These are phyloP conservation scores for Neurospora sp. DNA, from an alignment of 495 filamentous ascomycete genomes.

Conservation along the genomic window DNA sequence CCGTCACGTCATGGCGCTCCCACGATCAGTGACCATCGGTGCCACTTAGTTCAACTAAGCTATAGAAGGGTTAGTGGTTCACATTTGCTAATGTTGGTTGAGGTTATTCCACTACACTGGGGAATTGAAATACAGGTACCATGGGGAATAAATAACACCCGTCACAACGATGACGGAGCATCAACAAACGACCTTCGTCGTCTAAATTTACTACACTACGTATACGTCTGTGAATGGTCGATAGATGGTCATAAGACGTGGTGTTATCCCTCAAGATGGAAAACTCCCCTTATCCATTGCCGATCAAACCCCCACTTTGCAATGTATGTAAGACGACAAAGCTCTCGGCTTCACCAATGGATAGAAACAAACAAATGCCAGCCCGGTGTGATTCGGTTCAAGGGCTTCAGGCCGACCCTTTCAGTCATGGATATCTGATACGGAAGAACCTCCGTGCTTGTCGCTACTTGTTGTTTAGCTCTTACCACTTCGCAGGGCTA, in stretches of 20 bases:
- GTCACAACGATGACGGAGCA: too few relatives aligned
- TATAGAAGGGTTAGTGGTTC: neutral
- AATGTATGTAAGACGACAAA: neutral
- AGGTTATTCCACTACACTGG: neutral
- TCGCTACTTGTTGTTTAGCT: neutral
- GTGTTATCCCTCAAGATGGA: neutral
- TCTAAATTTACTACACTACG: too few relatives aligned
- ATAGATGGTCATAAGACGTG: neutral
- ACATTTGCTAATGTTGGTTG: neutral
- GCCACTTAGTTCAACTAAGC: neutral
- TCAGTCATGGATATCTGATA: neutral
- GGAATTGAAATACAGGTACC: too few relatives aligned
- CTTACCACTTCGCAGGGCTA: neutral
- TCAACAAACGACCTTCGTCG: neutral
- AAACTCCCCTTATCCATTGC: neutral
- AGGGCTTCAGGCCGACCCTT: neutral
- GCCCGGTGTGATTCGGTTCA: neutral
- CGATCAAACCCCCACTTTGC: neutral
- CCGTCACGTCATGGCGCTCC: too few relatives aligned
- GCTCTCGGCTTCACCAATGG: neutral
- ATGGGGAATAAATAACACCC: too few relatives aligned
- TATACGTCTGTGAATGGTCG: neutral
- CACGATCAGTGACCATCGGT: neutral
- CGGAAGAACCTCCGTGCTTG: neutral
- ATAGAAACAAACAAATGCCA: neutral